Base-by-base conservation (phyloP, 2,329 filamentous ascomycete genomes). In the Alternaria sp. region DNA sequence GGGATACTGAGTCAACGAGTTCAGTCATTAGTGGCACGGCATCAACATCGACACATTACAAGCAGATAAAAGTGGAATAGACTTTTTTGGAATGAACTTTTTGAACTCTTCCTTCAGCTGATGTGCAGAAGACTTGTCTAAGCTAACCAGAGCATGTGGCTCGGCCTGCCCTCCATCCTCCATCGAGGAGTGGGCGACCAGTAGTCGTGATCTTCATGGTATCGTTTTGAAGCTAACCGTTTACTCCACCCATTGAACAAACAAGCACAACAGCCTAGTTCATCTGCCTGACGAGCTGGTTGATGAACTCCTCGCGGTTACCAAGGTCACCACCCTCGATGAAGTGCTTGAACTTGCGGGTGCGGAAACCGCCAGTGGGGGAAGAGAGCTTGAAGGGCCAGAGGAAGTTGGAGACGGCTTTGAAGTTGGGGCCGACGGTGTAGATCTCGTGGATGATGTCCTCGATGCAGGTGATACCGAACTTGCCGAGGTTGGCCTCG, bases 301-400 rank as follows among this genome's bases (percentile, higher is more conserved):
- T 98, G 90, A 99, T 97, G 87, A 95, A 91, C 81, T 97, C 93
- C 89, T 99, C 96, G 75, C 96, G 92, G 91, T 99, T 98, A 84
- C 96, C 96, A 78, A 96, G 88, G 85, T 99, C 96, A 91, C 96
- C 96, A 86, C 95, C 96, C 89, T 97, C 92, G 74, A 98, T 94
- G 89, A 93, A 98, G 89, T 98, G 94, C 89, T 93, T 96, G 92
- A 98, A 98, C 89, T 98, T 99, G 86, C 96, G 89, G 78, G 92
- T 84, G 77, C 92, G 91, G 93, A 98, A 99, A 74, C 96, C 96
- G 84, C 96, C 96, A 78, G 87, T 98, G 82, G 96, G 96, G 89
- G 97, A 97, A 89, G 90, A 94, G 76, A 99, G 92, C 93, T 99
- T 98, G 92, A 99, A 99, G 83, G 96, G 96, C 96, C 96, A 99